phyloP scores from a whole-genome alignment of 768 basidiomycete species.

The Paxillus ammoniavirescens region DNA sequence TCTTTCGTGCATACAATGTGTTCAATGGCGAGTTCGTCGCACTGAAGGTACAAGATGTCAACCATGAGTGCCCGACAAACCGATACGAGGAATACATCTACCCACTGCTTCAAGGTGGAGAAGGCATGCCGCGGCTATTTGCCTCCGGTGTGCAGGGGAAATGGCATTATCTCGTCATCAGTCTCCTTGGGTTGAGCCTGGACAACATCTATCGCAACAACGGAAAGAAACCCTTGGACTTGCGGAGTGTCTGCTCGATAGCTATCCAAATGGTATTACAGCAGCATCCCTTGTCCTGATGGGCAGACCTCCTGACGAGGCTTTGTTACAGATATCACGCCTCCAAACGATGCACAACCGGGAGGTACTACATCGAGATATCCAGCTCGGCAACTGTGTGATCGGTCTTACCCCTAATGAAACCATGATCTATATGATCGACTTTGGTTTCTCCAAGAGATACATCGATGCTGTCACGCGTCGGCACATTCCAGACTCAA shows the following conservation, averaged over 20 bases:
- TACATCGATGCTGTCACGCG: slow-evolving; percentile 66
- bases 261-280: slow-evolving; percentile 71
- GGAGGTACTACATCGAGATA: slow-evolving; percentile 74
- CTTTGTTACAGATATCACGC: slow-evolving; percentile 54
- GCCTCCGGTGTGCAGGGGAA: slow-evolving; percentile 53
- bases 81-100: slow-evolving; percentile 68
- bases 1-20: slow-evolving; percentile 60
- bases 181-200: slow-evolving; percentile 68
- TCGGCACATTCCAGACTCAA: slow-evolving; percentile 72
- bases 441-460: slow-evolving; percentile 80
- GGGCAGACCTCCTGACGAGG: slow-evolving; percentile 7
- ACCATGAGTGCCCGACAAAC: slow-evolving; percentile 78
- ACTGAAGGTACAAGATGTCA: slow-evolving; percentile 66
- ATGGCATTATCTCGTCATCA: slow-evolving; percentile 77
- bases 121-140: slow-evolving; percentile 74
- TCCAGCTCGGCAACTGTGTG: slow-evolving; percentile 77
- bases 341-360: slow-evolving; percentile 75
- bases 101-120: slow-evolving; percentile 66
- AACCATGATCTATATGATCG: slow-evolving; percentile 74
- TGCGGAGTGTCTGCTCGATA: slow-evolving; percentile 70
- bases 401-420: slow-evolving; percentile 60
- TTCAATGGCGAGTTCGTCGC: slow-evolving; percentile 61
- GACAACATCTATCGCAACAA: slow-evolving; percentile 58
- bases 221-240: slow-evolving; percentile 59
- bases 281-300: not conserved